Base-by-base conservation (phyloP, 257 asterid species). In the Leptodermis oblonga region DNA sequence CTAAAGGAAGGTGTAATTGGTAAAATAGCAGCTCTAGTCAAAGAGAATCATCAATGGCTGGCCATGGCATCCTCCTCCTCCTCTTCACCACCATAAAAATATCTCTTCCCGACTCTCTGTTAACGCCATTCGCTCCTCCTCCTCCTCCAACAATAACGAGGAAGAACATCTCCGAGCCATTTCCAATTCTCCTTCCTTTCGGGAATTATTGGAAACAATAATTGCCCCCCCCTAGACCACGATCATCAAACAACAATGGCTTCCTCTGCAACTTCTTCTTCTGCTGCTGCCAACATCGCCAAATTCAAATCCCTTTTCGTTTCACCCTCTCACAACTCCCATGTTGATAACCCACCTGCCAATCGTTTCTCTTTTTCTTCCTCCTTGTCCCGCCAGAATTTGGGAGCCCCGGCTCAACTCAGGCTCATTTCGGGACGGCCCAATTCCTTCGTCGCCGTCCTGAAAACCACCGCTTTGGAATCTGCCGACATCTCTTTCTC, bases 391-490 rank as follows among this genome's bases (percentile, higher is more conserved):
- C 42, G 30, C 62, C 36, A n/a, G 12, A 20, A 0, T 4, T 20
- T 61, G 56, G 14, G 61, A 22, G 61, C n/a, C 20, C 22, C 61
- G 11, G 1, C 56, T 18, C 46, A 30, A 14, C 42, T 15, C 26
- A 10, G 23, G 12, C 43, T 17, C 43, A 31, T 59, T 22, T 56
- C 62, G 20, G 25, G 43, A n/a, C 65, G 22, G 5, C 10, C 65
- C 45, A 59, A 33, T 37, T 43, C 65, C n/a, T n/a, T 26, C 5
- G 36, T 43, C 65, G 43, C 43, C 45, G 46, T 72, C 31, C 80
- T 87, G 52, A 80, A 80, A 74, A 76, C 95, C 20, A 77, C 95
- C 12, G 77, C 60, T 7, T 65, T 61, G 7, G 71, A 82, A 54
- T 51, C 87, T 0, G 61, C 87, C 10, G 78, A 77, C 56, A 48